Evolutionary conservation across 139 green algal species (phyloP).

Genomic region (Chlorella sp.): DNA sequence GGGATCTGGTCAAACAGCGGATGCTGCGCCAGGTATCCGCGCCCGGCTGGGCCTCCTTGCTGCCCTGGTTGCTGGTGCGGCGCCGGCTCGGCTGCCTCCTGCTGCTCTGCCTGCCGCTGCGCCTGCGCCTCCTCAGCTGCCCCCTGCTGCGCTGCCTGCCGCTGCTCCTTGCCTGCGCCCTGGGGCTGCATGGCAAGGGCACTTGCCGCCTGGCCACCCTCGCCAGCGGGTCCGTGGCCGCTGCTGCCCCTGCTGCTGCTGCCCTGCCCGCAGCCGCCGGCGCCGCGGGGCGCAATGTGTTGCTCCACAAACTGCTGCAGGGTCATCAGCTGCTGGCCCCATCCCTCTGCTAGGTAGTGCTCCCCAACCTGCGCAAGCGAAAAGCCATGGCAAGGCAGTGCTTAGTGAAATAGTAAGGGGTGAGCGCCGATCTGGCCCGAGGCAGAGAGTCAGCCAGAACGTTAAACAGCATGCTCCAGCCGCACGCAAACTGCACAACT

Average conservation of each 20-base stretch:
- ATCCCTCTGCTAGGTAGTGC: slow-evolving; percentile 86
- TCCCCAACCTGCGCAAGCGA: slow-evolving; percentile 80
- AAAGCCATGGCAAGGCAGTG: background rate
- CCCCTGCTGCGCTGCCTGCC: background rate
- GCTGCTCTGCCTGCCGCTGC: background rate
- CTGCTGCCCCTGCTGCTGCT: background rate
- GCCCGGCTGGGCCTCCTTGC: no score
- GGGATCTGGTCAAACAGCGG: slow-evolving; percentile 93
- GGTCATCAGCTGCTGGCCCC: slow-evolving; percentile 87
- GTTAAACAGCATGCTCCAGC: no score
- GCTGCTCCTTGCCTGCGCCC: background rate
- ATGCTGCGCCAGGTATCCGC: slow-evolving; percentile 93
- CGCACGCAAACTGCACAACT: background rate
- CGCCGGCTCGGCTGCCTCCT: slow-evolving; percentile 10
- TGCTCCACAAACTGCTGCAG: slow-evolving; percentile 77
- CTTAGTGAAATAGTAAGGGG: background rate
- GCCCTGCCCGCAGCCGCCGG: background rate
- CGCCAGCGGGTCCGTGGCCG: background rate
- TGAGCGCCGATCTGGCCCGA: no score
- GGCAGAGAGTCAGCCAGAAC: no score
- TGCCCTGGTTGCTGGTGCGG: no score
- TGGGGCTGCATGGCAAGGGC: background rate
- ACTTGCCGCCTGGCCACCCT: background rate
- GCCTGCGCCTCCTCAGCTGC: background rate
- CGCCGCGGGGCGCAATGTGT: slow-evolving; percentile 42